Conservation (phyloP, 2,329 filamentous ascomycete species). For the Talaromyces sp. region DNA sequence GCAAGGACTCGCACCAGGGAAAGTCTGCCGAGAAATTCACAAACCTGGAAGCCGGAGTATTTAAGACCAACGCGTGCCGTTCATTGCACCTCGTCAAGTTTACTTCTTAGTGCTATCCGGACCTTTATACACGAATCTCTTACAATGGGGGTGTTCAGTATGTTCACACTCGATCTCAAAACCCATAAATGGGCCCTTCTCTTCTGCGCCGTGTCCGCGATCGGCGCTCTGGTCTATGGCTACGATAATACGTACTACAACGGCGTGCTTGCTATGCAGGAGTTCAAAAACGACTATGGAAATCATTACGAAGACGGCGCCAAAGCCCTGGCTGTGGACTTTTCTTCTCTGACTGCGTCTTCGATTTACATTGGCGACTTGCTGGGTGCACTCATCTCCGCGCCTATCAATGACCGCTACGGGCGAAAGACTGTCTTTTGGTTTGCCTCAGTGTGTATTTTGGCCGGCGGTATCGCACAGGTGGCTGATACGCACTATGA, state of each 20-base stretch:
- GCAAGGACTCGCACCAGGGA: background rate
- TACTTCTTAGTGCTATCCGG: background rate
- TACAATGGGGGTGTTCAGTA: background rate
- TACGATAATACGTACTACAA: conserved; percentile 3
- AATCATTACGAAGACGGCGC: background rate
- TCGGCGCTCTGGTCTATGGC: background rate
- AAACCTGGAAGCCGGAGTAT: background rate
- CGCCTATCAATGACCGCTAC: background rate
- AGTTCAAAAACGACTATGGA: background rate
- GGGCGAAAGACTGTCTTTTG: conserved; percentile 1
- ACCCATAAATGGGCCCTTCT: background rate
- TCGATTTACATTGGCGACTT: background rate
- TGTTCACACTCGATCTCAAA: background rate
- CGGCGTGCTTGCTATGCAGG: background rate
- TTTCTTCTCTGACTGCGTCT: background rate
- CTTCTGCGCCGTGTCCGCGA: background rate
- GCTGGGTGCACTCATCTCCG: background rate
- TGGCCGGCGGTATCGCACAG: background rate
- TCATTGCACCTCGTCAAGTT: background rate
- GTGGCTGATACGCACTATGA: background rate
- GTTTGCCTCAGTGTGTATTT: background rate
- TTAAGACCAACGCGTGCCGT: background rate
- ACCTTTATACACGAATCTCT: background rate
- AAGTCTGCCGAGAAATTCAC: background rate
- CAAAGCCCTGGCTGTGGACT: background rate